Percentiles rank a stretch among this genome's conserved stretches.
phyloP scores from a whole-genome alignment of 768 basidiomycete species.

The Macrolepiota dolichaula region DNA sequence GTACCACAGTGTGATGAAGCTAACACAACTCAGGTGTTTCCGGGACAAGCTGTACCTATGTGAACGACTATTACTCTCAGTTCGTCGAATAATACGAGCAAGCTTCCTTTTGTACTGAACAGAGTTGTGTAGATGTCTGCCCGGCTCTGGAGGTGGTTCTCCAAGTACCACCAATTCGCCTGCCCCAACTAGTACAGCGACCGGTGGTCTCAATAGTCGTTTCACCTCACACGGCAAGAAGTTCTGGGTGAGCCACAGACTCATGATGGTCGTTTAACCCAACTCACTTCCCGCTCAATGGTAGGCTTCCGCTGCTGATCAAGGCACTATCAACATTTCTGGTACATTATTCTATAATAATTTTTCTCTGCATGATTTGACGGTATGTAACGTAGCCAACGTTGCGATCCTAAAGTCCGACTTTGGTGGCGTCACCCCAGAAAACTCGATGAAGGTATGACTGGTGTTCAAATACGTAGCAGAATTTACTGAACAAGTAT shows the following conservation, averaged over 20 bases:
- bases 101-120: neutral
- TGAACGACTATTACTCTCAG: conserved; percentile 27
- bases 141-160: conserved; percentile 12
- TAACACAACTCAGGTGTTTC: conserved; percentile 23
- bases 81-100: conserved; percentile 3
- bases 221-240: conserved; percentile 27
- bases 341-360: conserved; percentile 5
- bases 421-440: conserved; percentile 37
- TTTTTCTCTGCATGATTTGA: neutral
- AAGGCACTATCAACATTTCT: conserved; percentile 25
- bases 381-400: conserved; percentile 19
- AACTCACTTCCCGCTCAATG: neutral
- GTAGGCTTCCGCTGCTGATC: conserved; percentile 26
- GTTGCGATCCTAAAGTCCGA: conserved; percentile 27
- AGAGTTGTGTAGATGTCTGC: conserved; percentile 14
- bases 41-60: conserved; percentile 26
- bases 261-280: neutral
- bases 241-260: conserved; percentile 20
- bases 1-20: neutral
- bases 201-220: conserved; percentile 21
- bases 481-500: neutral
- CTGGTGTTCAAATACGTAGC: neutral
- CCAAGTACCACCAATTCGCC: conserved; percentile 4
- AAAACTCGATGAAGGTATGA: conserved; percentile 38
- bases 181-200: conserved; percentile 7